Evolutionary conservation across 2,329 filamentous ascomycete genomes (phyloP).

Genomic region (Aspergillus bombycis): DNA sequence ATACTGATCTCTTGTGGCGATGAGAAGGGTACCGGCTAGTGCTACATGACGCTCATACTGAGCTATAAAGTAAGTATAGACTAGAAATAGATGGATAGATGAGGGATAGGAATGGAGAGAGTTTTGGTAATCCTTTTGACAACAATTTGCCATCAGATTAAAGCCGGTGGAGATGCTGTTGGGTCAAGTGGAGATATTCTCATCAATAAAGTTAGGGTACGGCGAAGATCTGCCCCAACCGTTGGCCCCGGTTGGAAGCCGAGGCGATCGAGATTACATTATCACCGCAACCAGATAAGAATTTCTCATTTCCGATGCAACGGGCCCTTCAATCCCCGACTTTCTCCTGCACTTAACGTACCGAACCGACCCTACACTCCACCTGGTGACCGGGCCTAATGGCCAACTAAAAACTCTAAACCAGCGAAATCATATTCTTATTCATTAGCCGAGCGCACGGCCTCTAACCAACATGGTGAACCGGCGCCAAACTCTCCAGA

Average conservation of each 20-base stretch:
- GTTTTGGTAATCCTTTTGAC: not conserved
- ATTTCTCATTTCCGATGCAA: not conserved
- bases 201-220: not conserved
- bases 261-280: constrained; percentile 4
- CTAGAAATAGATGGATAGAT: not conserved
- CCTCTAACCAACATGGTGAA: not conserved
- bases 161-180: not conserved
- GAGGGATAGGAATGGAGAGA: not conserved
- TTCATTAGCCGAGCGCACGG: not conserved
- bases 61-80: not conserved
- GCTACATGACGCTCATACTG: not conserved
- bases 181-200: constrained; percentile 1
- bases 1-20: constrained; percentile 6
- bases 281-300: not conserved
- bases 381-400: not conserved
- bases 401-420: not conserved
- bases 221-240: not conserved
- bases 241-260: not conserved
- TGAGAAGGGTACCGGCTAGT: not conserved
- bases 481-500: not conserved
- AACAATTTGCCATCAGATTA: not conserved
- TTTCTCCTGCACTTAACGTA: not conserved
- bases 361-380: not conserved
- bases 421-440: not conserved
- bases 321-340: too few species aligned